These are phyloP conservation scores for Capronia epimyces DNA, from an alignment of 2,329 filamentous ascomycete species.

Conservation along the genomic window DNA sequence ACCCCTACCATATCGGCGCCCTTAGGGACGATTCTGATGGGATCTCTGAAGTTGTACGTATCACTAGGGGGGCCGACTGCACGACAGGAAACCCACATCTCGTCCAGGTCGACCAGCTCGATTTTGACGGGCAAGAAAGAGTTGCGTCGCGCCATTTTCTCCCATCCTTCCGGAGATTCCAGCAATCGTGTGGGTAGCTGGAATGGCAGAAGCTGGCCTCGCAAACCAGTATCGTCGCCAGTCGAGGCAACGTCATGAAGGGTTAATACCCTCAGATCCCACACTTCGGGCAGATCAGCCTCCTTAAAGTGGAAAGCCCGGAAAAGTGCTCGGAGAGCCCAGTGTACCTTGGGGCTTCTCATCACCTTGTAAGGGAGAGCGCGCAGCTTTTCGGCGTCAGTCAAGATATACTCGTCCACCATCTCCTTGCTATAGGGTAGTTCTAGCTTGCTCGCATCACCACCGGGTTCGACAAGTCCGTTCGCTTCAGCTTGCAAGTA, in stretches of 20 bases:
- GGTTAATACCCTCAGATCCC: constrained; percentile 20
- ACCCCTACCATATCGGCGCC: neutral
- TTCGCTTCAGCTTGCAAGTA: constrained; percentile 53
- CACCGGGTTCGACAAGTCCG: constrained; percentile 31
- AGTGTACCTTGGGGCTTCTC: constrained; percentile 35
- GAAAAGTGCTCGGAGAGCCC: constrained; percentile 51
- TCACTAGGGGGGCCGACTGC: constrained; percentile 14
- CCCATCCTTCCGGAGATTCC: constrained; percentile 16
- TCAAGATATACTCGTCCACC: constrained; percentile 47
- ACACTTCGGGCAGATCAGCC: constrained; percentile 44
- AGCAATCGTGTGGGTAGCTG: constrained; percentile 2
- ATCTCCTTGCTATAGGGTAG: constrained; percentile 49
- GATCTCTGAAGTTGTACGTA: constrained; percentile 7
- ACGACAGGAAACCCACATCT: constrained; percentile 2
- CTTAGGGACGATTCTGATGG: constrained; percentile 7
- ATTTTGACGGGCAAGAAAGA: constrained; percentile 24
- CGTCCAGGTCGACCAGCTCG: constrained; percentile 16
- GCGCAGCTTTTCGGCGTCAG: constrained; percentile 36
- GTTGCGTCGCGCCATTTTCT: constrained; percentile 10
- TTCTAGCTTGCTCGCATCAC: constrained; percentile 16
- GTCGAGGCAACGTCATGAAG: neutral
- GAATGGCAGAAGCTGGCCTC: constrained; percentile 21
- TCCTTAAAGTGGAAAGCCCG: constrained; percentile 55
- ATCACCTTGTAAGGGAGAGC: neutral
- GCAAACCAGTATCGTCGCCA: constrained; percentile 13